Percentiles rank a stretch among this genome's conserved stretches.
These are phyloP conservation scores for Paxillus involutus DNA, from an alignment of 768 basidiomycete species.

Conservation along the genomic window DNA sequence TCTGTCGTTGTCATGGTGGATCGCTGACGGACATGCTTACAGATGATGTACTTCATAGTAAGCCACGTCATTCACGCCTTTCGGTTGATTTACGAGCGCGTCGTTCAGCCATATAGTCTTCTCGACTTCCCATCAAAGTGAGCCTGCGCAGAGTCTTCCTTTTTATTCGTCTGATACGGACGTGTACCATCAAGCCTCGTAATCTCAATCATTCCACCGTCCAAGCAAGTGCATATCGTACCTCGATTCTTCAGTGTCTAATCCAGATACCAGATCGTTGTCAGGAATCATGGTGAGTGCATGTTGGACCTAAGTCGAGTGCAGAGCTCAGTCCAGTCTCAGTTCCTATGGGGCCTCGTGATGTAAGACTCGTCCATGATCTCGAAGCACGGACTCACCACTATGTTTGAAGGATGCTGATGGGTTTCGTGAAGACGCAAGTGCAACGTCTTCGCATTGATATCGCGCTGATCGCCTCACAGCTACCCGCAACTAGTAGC, in stretches of 20 bases:
- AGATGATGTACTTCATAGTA: slow-evolving; percentile 76
- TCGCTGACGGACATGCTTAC: neutral
- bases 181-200: slow-evolving; percentile 26
- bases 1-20: slow-evolving; percentile 27
- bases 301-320: slow-evolving; percentile 19
- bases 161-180: neutral
- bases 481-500: slow-evolving; percentile 66
- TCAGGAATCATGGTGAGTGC: slow-evolving; percentile 58
- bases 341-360: slow-evolving; percentile 66
- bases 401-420: slow-evolving; percentile 45
- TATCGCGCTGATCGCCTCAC: neutral
- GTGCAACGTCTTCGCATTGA: neutral
- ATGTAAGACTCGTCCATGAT: slow-evolving; percentile 38
- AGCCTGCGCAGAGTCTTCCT: slow-evolving; percentile 5
- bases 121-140: slow-evolving; percentile 72
- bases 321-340: neutral
- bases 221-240: slow-evolving; percentile 36
- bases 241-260: neutral
- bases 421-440: slow-evolving; percentile 69
- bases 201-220: slow-evolving; percentile 60
- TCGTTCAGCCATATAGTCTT: slow-evolving; percentile 25
- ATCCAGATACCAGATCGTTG: slow-evolving; percentile 46
- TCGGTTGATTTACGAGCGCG: slow-evolving; percentile 40
- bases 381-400: neutral
- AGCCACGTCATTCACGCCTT: slow-evolving; percentile 18